Conservation (phyloP, 2,329 filamentous ascomycete genomes). For the Harringtonia aguacate region DNA sequence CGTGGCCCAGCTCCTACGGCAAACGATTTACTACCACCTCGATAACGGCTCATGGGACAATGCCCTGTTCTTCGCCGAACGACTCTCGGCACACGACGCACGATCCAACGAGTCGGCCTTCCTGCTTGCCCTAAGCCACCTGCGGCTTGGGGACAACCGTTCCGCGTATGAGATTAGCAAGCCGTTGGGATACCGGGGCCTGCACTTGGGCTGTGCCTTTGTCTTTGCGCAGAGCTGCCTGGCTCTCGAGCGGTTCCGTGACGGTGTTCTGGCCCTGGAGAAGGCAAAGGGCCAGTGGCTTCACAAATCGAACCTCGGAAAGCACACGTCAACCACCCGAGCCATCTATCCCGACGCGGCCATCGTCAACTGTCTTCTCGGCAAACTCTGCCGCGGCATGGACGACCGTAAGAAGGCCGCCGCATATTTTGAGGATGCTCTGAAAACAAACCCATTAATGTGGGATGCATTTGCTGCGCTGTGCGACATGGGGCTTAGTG, state of each 20-base stretch:
- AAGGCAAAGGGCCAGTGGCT: conserved; percentile 69
- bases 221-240: conserved; percentile 86
- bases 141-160: conserved; percentile 71
- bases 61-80: conserved; percentile 85
- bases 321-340: conserved; percentile 67
- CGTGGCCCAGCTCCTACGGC: conserved; percentile 42
- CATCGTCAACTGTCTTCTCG: conserved; percentile 71
- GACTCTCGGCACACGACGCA: conserved; percentile 74
- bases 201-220: conserved; percentile 79
- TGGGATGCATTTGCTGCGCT: conserved; percentile 92
- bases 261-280: conserved; percentile 76
- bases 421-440: conserved; percentile 74
- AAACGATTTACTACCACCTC: conserved; percentile 58
- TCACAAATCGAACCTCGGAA: conserved; percentile 66
- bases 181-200: conserved; percentile 55
- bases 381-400: conserved; percentile 76
- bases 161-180: conserved; percentile 80
- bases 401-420: conserved; percentile 77
- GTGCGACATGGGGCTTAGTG: conserved; percentile 74
- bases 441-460: conserved; percentile 90
- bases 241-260: conserved; percentile 63
- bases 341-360: conserved; percentile 73
- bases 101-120: conserved; percentile 72
- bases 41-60: conserved; percentile 86
- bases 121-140: conserved; percentile 74